A percentile compares a stretch with the other conserved stretches of the same genome.
Conservation (phyloP, 179 eudicot genomes). For the Monotropa hypopitys region DNA sequence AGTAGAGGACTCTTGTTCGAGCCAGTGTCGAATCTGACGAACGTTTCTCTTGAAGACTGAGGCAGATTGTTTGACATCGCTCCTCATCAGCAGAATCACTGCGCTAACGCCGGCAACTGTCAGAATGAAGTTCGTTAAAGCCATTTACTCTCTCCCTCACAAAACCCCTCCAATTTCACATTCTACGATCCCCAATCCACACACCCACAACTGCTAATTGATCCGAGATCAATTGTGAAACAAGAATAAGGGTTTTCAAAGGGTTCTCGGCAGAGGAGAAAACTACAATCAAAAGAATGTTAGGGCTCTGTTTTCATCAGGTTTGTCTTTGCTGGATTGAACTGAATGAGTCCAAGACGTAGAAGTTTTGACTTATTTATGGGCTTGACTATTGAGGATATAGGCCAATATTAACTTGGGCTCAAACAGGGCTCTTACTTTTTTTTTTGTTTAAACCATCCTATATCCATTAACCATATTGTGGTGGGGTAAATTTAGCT, state of each 20-base stretch:
- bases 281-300: not conserved
- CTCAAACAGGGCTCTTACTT: not conserved
- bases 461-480: too few relatives aligned
- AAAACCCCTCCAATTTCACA: not conserved
- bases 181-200: not conserved
- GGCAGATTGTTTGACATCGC: slow-evolving; percentile 68
- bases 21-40: slow-evolving; percentile 76
- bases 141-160: slow-evolving; percentile 30
- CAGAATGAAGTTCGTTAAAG: slow-evolving; percentile 57
- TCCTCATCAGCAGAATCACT: slow-evolving; percentile 48
- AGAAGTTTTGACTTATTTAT: not conserved
- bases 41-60: slow-evolving; percentile 65
- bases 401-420: not conserved
- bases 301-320: not conserved
- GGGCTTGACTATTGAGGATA: not conserved
- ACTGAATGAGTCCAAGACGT: not conserved
- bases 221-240: too few relatives aligned
- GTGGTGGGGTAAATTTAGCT: too few relatives aligned
- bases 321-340: not conserved
- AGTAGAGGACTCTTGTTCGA: slow-evolving; percentile 63
- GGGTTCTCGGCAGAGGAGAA: not conserved
- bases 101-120: slow-evolving; percentile 87
- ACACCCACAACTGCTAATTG: too few relatives aligned
- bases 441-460: too few relatives aligned
- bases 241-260: not conserved